Conservation (phyloP, 2,329 filamentous ascomycete species). For the Purpureocillium lavendulum region DNA sequence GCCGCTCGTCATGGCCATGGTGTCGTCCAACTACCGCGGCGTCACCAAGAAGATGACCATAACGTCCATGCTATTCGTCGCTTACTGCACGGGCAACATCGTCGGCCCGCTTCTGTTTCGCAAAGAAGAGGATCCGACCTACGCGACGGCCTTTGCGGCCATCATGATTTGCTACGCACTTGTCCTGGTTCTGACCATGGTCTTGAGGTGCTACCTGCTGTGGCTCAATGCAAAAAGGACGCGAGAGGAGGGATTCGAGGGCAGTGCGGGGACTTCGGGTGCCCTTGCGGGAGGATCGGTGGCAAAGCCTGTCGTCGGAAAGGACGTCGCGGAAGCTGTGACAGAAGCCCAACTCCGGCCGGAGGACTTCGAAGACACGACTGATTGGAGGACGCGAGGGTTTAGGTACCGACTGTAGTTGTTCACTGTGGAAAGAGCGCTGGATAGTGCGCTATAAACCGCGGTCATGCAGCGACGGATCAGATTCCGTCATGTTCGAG, state of each 20-base stretch:
- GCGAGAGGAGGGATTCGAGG: constrained; percentile 33
- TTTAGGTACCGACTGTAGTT: constrained; percentile 51
- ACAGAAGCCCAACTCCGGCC: constrained; percentile 27
- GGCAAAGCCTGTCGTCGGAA: constrained; percentile 14
- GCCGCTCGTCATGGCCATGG: constrained; percentile 45
- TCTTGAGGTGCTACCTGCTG: constrained; percentile 38
- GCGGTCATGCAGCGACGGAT: no score
- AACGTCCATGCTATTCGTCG: constrained; percentile 45
- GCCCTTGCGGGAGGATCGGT: constrained; percentile 28
- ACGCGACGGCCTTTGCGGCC: constrained; percentile 43
- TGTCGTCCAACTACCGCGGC: constrained; percentile 47
- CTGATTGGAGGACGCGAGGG: constrained; percentile 50
- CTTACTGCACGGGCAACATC: constrained; percentile 49
- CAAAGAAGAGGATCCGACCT: constrained; percentile 38
- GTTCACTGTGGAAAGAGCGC: no score
- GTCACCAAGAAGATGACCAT: constrained; percentile 54
- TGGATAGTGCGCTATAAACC: no score
- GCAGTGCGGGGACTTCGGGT: constrained; percentile 32
- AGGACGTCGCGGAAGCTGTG: constrained; percentile 20
- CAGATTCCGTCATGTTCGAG: no score
- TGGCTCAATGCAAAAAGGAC: constrained; percentile 34
- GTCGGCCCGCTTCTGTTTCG: constrained; percentile 47
- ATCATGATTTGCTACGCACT: constrained; percentile 50
- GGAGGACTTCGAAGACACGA: constrained; percentile 47
- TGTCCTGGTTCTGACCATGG: constrained; percentile 33